Evolutionary conservation across 2,329 filamentous ascomycete genomes (phyloP), one percentile per base, ranked within the genome.

Genomic region (Aspergillus sp.): DNA sequence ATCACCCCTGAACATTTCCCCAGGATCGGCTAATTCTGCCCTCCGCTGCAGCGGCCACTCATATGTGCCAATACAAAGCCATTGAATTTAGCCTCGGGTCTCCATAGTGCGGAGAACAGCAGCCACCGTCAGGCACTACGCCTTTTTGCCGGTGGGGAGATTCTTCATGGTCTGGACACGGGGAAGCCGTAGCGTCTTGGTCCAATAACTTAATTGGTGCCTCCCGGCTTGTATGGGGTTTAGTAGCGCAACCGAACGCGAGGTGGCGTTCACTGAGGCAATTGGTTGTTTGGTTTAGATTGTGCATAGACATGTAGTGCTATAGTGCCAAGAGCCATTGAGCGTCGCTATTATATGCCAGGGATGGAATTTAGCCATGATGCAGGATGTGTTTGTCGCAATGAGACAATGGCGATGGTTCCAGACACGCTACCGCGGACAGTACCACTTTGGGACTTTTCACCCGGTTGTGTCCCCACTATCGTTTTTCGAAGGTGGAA

Each of bases 11-110:
- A 34, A 21, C 23, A n/a, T 14, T 20, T 46, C 25, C 49, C 23
- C 23, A 19, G 25, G 11, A 10, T 36, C 43, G 49, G 49, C n/a
- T 51, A 47, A 47, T 51, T 21, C 34, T 21, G 20, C 9, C 13
- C 20, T 14, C 10, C 25, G 49, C 13, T 23, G 34, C 21, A 20
- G 7, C 40, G 20, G 21, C 23, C 25, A 23, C 38, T 44, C 14
- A 36, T 19, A 31, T 16, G 31, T 13, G 16, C 6, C 21, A 20
- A 42, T 42, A 42, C 40, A 20, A 42, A 42, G 19, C 40, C 40
- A 42, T 42, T 42, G 19, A 42, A 42, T 42, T 42, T 42, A 42
- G 40, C 40, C 40, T 42, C 40, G 40, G 40, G 9, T 19, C 23
- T 19, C 23, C 4, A 23, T 3, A n/a, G 25, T 44, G 19, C 47